Evolutionary conservation across 306 rosid species (phyloP), one percentile per base, ranked within the genome.

Genomic region (Ziziphus jujuba): DNA sequence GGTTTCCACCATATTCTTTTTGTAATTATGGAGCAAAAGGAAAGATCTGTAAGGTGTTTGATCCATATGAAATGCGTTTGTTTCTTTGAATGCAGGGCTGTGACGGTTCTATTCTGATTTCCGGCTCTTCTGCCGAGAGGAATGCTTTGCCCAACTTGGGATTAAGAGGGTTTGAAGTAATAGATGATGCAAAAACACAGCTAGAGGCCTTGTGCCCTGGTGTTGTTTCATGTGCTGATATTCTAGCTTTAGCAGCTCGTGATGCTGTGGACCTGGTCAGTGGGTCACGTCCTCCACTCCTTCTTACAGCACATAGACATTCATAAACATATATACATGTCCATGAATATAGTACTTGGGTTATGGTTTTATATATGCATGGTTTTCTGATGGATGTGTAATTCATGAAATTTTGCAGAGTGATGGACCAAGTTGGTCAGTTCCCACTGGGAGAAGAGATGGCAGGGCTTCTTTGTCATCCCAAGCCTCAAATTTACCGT

Each of bases 371-470:
- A 48, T 48, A 49, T 49, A 19, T 50, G 22, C 10, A 50, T 59
- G 47, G 11, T 35, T 59, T 15, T 13, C 20, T 33, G 23, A 10
- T 34, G 8, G n/a, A 2, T 36, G 28, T n/a, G 44, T 7, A 17
- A 6, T 25, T 45, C 7, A 12, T 57, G 16, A 0, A 16, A n/a
- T 17, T 20, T 79, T 31, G 48, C 72, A 89, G 85, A 89, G 84
- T 70, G 71, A 72, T 7, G 91, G 91, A 8, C 96, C 96, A 76
- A 90, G 87, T 59, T 90, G 96, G 95, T 8, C 69, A 23, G 89
- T 85, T 17, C 87, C 85, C 2, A 81, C 89, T 0, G 88, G 90
- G 38, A 83, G 97, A 81, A 87, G 79, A 71, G 90, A 91, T 67
- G 97, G 97, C 12, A 60, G 65, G 57, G 65, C 63, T 33, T 91